These are phyloP conservation scores for Amphirosellinia nigrospora DNA, from an alignment of 495 filamentous ascomycete species.

Conservation along the genomic window DNA sequence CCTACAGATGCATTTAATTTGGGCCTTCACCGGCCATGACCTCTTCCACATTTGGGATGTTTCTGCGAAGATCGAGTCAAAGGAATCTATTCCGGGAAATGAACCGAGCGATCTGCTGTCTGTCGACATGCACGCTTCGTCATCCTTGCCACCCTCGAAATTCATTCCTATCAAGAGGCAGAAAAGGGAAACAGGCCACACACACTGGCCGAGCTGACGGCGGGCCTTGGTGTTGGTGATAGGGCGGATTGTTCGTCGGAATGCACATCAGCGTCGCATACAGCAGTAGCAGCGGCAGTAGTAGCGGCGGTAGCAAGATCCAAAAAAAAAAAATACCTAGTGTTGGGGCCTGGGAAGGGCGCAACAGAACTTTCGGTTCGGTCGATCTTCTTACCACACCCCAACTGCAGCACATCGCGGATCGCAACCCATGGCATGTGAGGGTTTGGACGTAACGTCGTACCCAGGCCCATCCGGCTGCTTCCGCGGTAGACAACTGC, in stretches of 20 bases:
- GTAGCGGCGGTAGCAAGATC: background rate
- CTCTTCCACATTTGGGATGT: slow-evolving; percentile 1
- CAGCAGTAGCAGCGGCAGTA: background rate
- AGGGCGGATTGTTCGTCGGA: background rate
- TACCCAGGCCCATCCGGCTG: background rate
- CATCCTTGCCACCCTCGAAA: background rate
- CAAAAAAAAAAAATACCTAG: too few relatives aligned
- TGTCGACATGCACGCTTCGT: slow-evolving; percentile 1
- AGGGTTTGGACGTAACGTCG: background rate
- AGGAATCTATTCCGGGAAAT: slow-evolving; percentile 6
- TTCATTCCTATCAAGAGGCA: background rate
- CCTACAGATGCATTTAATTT: background rate
- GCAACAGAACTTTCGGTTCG: background rate
- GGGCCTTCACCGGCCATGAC: background rate
- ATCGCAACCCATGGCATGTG: background rate
- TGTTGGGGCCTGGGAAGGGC: background rate
- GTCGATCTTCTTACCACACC: background rate
- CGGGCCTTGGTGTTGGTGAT: background rate
- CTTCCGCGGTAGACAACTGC: background rate
- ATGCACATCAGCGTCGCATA: slow-evolving; percentile 9
- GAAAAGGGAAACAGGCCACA: background rate
- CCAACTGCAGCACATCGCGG: background rate
- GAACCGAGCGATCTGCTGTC: background rate
- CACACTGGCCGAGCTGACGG: background rate
- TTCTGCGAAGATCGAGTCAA: slow-evolving; percentile 1